Evolutionary conservation across 2,329 filamentous ascomycete genomes (phyloP).

Genomic region (Sphaerostilbella broomeana): DNA sequence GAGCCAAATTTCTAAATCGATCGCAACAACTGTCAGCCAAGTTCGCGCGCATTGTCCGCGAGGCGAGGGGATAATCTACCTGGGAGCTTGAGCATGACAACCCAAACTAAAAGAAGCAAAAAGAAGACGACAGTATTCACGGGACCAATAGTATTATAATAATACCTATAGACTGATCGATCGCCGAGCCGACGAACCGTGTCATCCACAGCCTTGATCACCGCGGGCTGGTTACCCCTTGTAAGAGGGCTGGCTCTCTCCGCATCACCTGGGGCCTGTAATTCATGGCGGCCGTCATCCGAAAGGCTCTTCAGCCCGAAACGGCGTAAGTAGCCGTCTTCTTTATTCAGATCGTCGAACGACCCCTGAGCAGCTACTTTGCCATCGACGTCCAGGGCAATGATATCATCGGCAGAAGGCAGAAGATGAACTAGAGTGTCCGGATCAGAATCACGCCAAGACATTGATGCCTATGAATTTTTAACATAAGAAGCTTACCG

Average conservation of each 20-base stretch:
- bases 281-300: not conserved
- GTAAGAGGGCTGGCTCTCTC: not conserved
- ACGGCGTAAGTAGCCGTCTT: constrained; percentile 2
- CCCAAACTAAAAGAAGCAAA: constrained; percentile 19
- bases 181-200: constrained; percentile 3
- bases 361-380: constrained; percentile 3
- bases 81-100: constrained; percentile 25
- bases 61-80: too few relatives aligned
- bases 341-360: not conserved
- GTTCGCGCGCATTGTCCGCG: not conserved
- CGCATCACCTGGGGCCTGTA: not conserved
- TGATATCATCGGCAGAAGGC: constrained; percentile 6
- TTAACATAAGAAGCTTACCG: constrained; percentile 12
- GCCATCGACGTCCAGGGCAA: constrained; percentile 5
- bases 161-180: constrained; percentile 9
- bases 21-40: not conserved
- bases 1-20: constrained; percentile 24
- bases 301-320: not conserved
- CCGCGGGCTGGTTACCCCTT: constrained; percentile 1
- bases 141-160: constrained; percentile 4
- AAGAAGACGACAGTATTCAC: constrained; percentile 14
- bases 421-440: constrained; percentile 9
- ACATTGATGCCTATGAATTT: not conserved
- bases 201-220: constrained; percentile 2
- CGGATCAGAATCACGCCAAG: not conserved